These are phyloP conservation scores for Fusarium sacchari DNA, from an alignment of 2,329 filamentous ascomycete species.

Conservation along the genomic window DNA sequence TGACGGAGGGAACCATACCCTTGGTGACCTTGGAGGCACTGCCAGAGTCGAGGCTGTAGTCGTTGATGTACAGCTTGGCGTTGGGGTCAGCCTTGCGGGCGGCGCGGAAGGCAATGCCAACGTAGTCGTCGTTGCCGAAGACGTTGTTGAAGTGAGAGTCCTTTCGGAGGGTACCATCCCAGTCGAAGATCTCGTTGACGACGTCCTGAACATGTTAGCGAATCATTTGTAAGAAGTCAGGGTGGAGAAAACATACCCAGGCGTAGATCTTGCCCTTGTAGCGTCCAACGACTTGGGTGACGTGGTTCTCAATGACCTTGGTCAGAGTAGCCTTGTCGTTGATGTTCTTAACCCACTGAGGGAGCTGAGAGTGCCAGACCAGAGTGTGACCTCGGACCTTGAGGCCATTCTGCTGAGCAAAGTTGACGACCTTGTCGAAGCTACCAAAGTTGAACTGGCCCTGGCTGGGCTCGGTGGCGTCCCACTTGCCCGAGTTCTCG, in stretches of 20 bases:
- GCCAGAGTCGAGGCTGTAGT: constrained; percentile 73
- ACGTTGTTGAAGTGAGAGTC: constrained; percentile 72
- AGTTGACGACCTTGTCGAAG: constrained; percentile 69
- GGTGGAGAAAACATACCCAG: not conserved
- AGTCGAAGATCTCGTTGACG: constrained; percentile 72
- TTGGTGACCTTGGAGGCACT: constrained; percentile 67
- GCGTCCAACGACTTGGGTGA: constrained; percentile 64
- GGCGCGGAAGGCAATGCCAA: constrained; percentile 75
- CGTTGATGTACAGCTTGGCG: constrained; percentile 81
- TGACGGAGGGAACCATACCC: constrained; percentile 67
- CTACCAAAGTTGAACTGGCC: constrained; percentile 66
- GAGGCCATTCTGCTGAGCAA: constrained; percentile 63
- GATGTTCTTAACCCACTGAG: constrained; percentile 68
- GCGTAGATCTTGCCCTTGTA: constrained; percentile 69
- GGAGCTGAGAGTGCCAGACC: constrained; percentile 72
- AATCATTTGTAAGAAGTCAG: rapidly evolving
- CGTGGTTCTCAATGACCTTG: constrained; percentile 67
- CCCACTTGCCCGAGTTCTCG: constrained; percentile 79
- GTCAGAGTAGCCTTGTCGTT: constrained; percentile 62
- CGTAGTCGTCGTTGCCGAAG: constrained; percentile 76
- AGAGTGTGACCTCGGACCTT: constrained; percentile 72
- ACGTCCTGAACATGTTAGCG: constrained; percentile 58
- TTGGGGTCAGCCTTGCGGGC: constrained; percentile 73
- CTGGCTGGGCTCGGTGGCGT: constrained; percentile 51
- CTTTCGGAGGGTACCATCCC: constrained; percentile 66